Conservation (phyloP, 495 filamentous ascomycete species). For the Neurospora terricola region DNA sequence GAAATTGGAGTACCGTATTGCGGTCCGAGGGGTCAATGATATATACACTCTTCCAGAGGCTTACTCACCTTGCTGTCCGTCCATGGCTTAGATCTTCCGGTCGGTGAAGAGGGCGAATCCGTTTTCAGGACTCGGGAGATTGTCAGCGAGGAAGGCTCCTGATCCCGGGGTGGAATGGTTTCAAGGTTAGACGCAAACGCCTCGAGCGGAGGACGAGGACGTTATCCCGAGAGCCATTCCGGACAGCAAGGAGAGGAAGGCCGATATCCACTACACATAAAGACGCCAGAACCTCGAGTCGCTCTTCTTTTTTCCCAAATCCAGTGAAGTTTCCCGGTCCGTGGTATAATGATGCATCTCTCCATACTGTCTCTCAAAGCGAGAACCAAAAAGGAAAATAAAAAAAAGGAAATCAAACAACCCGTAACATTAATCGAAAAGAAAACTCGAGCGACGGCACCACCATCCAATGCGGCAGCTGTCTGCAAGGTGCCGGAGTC, state of each 20-base stretch:
- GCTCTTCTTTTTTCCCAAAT: conserved; percentile 7
- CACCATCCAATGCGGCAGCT: conserved; percentile 8
- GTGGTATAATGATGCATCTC: conserved; percentile 20
- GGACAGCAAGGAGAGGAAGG: conserved; percentile 21
- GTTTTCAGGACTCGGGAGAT: conserved; percentile 2
- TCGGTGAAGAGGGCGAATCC: conserved; percentile 12
- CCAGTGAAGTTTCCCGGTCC: conserved; percentile 11
- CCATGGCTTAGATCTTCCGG: conserved; percentile 22
- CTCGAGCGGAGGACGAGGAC: background rate
- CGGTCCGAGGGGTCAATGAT: conserved; percentile 27
- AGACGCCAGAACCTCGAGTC: conserved; percentile 5
- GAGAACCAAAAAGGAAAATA: conserved; percentile 17
- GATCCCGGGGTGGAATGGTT: conserved; percentile 1
- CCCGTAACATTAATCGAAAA: conserved; percentile 8
- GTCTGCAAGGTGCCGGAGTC: conserved; percentile 5
- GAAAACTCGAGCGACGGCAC: conserved; percentile 19
- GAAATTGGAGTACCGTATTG: conserved; percentile 20
- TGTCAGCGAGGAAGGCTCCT: conserved; percentile 6
- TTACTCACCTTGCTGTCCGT: conserved; percentile 43
- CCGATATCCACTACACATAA: conserved; percentile 7
- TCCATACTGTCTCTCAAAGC: conserved; percentile 8
- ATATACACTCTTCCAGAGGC: conserved; percentile 32
- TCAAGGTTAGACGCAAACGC: conserved; percentile 2
- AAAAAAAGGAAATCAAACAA: conserved; percentile 20
- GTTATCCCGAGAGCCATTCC: conserved; percentile 13